Base-by-base conservation (phyloP, 768 basidiomycete genomes). In the Hygrocybe punicea region DNA sequence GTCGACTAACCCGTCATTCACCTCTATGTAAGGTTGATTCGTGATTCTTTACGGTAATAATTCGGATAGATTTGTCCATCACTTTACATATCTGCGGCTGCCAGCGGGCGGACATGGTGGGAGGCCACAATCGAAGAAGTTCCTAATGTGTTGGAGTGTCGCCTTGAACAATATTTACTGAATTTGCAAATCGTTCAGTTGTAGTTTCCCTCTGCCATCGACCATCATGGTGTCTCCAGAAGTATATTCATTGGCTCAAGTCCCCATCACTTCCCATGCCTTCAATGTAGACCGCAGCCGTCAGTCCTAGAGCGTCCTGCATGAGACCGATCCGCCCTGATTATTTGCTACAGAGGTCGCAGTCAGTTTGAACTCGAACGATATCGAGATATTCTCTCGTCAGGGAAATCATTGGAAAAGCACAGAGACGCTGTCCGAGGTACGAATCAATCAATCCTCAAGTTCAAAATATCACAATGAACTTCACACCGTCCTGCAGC, bases 251-350 rank as follows among this genome's bases (percentile, higher is more conserved):
- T 79, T 98, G 47, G 80, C 89, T n/a, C 84, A 91, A 65, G 82
- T 82, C 0, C 93, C 95, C 29, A 81, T 99, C 51, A 93, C 92
- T 3, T 86, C 86, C 40, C 93, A 97, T 71, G 82, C 92, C 2
- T 98, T 98, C 82, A 95, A 85, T 65, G 86, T 85, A 21, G 91
- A 96, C 69, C 85, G 91, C 62, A 80, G 76, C 59, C 89, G 96
- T 98, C 63, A 73, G 91, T 81, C 25, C 24, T 10, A 9, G 48
- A 53, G 7, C 5, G 29, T 14, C 2, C 24, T n/a, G 33, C 19
- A 16, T 45, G 35, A 23, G 36, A 19, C 53, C 25, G 40, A 40
- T 50, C n/a, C 50, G 21, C 60, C 13, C 23, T 57, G 29, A 51
- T 46, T 49, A 39, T 34, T 39, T 50, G n/a, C 16, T 48, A 19